Conservation (phyloP, 2,329 filamentous ascomycete species). For the Ophiostoma ips region DNA sequence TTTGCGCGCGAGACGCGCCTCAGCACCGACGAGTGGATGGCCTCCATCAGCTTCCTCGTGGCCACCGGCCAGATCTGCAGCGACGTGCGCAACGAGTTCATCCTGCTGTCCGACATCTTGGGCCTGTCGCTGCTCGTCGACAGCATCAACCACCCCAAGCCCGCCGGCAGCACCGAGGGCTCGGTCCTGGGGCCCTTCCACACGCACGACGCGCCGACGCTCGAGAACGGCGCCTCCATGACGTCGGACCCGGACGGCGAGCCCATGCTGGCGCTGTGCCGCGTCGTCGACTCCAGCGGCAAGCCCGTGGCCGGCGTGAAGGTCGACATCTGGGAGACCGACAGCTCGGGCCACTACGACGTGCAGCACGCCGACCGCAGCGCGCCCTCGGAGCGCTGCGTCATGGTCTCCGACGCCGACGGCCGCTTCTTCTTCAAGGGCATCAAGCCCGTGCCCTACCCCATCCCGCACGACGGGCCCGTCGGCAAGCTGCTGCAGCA, state of each 20-base stretch:
- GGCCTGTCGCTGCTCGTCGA: constrained; percentile 71
- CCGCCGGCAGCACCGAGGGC: constrained; percentile 54
- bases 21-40: constrained; percentile 67
- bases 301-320: constrained; percentile 50
- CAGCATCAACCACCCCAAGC: constrained; percentile 73
- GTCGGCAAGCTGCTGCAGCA: constrained; percentile 56
- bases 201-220: constrained; percentile 56
- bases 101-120: constrained; percentile 66
- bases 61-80: constrained; percentile 58
- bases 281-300: constrained; percentile 49
- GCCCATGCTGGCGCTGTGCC: constrained; percentile 60
- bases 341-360: constrained; percentile 68
- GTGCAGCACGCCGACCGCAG: constrained; percentile 56
- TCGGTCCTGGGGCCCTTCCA: constrained; percentile 75
- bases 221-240: constrained; percentile 45
- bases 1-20: constrained; percentile 68
- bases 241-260: constrained; percentile 56
- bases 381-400: constrained; percentile 56
- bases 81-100: constrained; percentile 68
- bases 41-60: constrained; percentile 56
- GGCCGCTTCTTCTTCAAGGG: constrained; percentile 77
- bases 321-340: constrained; percentile 77
- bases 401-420: constrained; percentile 48
- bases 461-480: constrained; percentile 72
- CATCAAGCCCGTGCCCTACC: constrained; percentile 73